Evolutionary conservation across 345 rosid genomes (phyloP), one percentile per base, ranked within the genome.

Genomic region (Rhodamnia rubescens): DNA sequence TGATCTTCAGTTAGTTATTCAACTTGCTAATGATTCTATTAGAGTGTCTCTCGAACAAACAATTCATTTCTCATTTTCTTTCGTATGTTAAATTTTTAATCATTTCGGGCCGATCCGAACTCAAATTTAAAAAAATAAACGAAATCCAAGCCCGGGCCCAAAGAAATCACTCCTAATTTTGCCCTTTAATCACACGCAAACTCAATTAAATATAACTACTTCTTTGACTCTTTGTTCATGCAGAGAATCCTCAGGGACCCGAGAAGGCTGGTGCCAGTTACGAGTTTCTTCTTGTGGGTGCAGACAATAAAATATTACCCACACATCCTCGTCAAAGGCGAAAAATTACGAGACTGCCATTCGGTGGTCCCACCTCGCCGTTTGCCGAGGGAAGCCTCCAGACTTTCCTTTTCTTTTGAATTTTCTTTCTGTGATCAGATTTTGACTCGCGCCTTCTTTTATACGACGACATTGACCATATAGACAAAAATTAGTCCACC

Each of bases 311-410:
- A 8, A 0, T 18, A 7, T 69, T 32, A 32, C 78, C 78, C 11
- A 0, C 0, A 0, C 42, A 18, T 40, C 78, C 78, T 69, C 47
- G 44, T 9, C 47, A 2, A 4, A 18, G 13, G 42, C 47, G 0
- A 0, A 0, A 36, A 32, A 32, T 32, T 18, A 32, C 78, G 78
- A 32, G 24, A 2, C 44, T 69, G 78, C 78, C 78, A 69, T 32
- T 5, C 0, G 1, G 78, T 7, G 24, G 56, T 18, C 56, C 22
- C 56, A 7, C 56, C 56, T 52, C 24, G 24, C 56, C 56, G 7
- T 54, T 49, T 20, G 24, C 56, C 56, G 20, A 20, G 22, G 3
- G 56, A 20, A 54, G 56, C 24, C 21, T 61, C 74, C 14, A 7
- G 40, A 14, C 74, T 61, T 53, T 0, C 40, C 74, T 13, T 14